phyloP scores from a whole-genome alignment of 2,329 filamentous ascomycete species.

The Nectriaceae sp. region DNA sequence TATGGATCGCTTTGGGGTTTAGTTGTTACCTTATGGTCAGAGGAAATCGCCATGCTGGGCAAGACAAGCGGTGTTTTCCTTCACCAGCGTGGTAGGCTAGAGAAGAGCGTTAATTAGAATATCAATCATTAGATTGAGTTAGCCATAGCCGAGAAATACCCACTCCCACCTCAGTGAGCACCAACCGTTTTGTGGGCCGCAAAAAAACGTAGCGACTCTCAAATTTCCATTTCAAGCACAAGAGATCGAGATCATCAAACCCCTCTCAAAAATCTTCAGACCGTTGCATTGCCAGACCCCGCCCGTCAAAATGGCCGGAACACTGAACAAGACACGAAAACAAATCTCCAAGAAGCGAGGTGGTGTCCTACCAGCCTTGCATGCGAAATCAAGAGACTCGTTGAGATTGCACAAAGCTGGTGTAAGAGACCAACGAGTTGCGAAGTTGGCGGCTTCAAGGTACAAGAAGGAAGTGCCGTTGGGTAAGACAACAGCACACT shows the following conservation, averaged over 20 bases:
- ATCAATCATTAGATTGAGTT: too few relatives aligned
- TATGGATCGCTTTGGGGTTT: too few relatives aligned
- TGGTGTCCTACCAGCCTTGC: slow-evolving; percentile 71
- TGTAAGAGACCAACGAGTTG: slow-evolving; percentile 79
- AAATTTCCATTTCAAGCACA: background rate
- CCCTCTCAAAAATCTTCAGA: too few relatives aligned
- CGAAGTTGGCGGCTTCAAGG: slow-evolving; percentile 68
- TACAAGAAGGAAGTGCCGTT: slow-evolving; percentile 75
- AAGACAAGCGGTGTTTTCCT: too few relatives aligned
- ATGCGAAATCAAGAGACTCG: slow-evolving; percentile 87
- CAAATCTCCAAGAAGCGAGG: slow-evolving; percentile 86
- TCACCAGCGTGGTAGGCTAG: too few relatives aligned
- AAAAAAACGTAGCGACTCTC: background rate
- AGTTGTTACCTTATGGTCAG: too few relatives aligned
- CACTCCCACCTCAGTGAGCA: background rate
- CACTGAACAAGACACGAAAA: slow-evolving; percentile 82
- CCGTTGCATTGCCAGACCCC: slow-evolving; percentile 2
- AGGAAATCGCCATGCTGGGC: too few relatives aligned
- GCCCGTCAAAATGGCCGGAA: slow-evolving; percentile 66
- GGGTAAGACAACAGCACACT: slow-evolving; percentile 52
- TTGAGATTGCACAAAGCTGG: slow-evolving; percentile 77
- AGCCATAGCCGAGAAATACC: background rate
- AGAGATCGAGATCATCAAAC: too few relatives aligned
- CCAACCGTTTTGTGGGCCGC: background rate
- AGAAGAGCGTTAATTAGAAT: too few relatives aligned